Evolutionary conservation across 495 filamentous ascomycete genomes (phyloP), one percentile per base, ranked within the genome.

Genomic region (Talaromyces adpressus): DNA sequence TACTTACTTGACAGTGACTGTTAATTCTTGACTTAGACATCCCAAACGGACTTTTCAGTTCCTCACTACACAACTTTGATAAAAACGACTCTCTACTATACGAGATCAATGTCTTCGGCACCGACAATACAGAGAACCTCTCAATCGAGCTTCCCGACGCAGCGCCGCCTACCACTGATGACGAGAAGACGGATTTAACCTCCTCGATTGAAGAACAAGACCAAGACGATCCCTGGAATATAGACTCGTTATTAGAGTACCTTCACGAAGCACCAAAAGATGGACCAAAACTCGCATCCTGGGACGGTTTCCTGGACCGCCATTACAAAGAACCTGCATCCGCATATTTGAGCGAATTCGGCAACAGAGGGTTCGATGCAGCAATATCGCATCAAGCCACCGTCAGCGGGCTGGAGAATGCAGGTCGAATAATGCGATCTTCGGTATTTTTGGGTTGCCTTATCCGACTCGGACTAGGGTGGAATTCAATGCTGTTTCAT

Each of bases 331-430:
- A 85, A 62, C 75, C 71, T 0, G 67, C 70, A 27, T 83, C 86
- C 18, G 74, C 83, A 47, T 93, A 93, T 63, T 80, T 96, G 34
- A 91, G 86, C 3, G 93, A 97, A 71, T 86, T 88, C 12, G 90
- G 91, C 0, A 79, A 90, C 2, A 73, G 72, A 22, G 84, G 84
- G 2, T 93, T 93, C 62, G 91, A 97, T 75, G 86, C 89, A 6
- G 82, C 80, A 14, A 59, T 91, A 16, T 76, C 71, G 58, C 70
- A 73, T 22, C 61, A 73, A 56, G 62, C 41, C n/a, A 57, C 56
- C 0, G 39, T 20, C 11, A 67, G 53, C 23, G 65, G 58, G 4
- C 41, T 60, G 0, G 58, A 61, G n/a, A 61, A 60, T 6, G n/a
- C 66, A 2, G 66, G 62, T 14, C 67, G 69, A 9, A 30, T 76